Conservation (phyloP, 2,329 filamentous ascomycete species). For the Trichoderma asperellum region DNA sequence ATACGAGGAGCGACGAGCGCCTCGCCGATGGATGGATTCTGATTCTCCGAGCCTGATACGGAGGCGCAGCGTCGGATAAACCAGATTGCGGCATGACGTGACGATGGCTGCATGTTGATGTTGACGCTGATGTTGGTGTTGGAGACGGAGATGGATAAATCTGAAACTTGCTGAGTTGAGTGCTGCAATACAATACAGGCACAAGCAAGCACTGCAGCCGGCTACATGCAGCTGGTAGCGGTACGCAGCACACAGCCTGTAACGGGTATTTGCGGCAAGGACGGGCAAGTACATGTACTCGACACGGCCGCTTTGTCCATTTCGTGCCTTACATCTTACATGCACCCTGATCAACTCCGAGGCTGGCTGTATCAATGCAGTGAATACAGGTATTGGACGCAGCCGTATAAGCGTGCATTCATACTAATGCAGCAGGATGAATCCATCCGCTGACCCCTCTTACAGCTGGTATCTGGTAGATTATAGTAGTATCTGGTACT, state of each 20-base stretch:
- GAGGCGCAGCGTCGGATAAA: slow-evolving; percentile 3
- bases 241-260: not conserved
- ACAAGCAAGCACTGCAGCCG: not conserved
- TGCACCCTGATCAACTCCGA: too few species aligned
- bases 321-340: not conserved
- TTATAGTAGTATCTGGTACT: too few species aligned
- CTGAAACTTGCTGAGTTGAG: not conserved
- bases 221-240: not conserved
- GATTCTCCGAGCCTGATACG: not conserved
- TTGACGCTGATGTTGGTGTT: too few species aligned
- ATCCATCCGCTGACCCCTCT: too few species aligned
- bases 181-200: not conserved
- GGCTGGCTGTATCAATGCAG: not conserved
- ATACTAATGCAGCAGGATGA: not conserved
- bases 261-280: not conserved
- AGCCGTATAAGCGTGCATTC: too few species aligned
- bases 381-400: too few species aligned
- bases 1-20: not conserved
- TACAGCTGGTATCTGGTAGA: not conserved
- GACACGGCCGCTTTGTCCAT: not conserved
- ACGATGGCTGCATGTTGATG: not conserved
- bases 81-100: not conserved
- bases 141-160: not conserved
- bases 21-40: not conserved
- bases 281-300: not conserved